A percentile compares a stretch with the other conserved stretches of the same genome.
phyloP scores from a whole-genome alignment of 2,329 filamentous ascomycete genomes.

The Exophiala sp. region DNA sequence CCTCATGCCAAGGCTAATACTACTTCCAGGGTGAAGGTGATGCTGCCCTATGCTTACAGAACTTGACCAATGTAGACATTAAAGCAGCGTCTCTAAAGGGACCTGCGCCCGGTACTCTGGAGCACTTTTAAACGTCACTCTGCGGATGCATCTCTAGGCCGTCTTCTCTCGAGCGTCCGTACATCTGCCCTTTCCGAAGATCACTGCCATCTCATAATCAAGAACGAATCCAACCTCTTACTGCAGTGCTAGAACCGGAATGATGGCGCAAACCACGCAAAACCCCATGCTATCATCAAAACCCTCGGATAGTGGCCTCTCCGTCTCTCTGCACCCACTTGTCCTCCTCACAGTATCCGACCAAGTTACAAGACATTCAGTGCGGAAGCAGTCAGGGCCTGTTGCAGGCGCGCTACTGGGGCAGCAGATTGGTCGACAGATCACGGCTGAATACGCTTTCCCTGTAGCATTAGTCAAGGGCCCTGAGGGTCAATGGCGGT shows the following conservation, averaged over 20 bases:
- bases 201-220: not conserved
- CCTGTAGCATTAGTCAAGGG: constrained; percentile 60
- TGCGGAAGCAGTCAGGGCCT: constrained; percentile 68
- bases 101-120: no score
- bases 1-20: not conserved
- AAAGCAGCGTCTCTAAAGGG: no score
- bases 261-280: constrained; percentile 44
- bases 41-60: no score
- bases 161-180: not conserved
- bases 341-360: constrained; percentile 95
- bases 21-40: no score
- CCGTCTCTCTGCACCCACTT: constrained; percentile 82
- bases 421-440: constrained; percentile 80
- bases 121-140: no score
- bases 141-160: not conserved
- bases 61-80: no score
- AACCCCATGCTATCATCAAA: constrained; percentile 62
- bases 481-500: constrained; percentile 52
- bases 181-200: not conserved
- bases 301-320: constrained; percentile 66
- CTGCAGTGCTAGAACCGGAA: not conserved
- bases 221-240: not conserved
- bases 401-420: constrained; percentile 84
- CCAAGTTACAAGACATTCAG: constrained; percentile 84
- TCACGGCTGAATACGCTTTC: constrained; percentile 90